These are phyloP conservation scores for Ploettnerulaceae sp. DNA, from an alignment of 2,329 filamentous ascomycete genomes.

Conservation along the genomic window DNA sequence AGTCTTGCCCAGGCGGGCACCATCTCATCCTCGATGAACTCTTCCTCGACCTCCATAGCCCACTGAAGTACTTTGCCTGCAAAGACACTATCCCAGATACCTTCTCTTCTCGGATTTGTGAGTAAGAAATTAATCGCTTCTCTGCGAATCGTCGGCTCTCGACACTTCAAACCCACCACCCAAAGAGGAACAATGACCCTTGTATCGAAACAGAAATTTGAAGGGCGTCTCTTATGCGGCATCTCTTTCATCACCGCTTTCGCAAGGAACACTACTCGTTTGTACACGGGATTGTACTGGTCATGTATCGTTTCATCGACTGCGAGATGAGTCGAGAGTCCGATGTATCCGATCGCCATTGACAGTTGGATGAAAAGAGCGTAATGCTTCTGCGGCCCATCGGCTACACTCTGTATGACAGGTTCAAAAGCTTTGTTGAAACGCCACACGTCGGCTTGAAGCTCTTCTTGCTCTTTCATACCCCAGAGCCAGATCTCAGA, in stretches of 20 bases:
- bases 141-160: conserved; percentile 50
- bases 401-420: conserved; percentile 5
- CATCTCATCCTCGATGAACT: conserved; percentile 12
- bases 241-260: conserved; percentile 15
- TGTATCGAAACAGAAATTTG: conserved; percentile 53
- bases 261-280: conserved; percentile 14
- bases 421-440: conserved; percentile 17
- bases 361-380: conserved; percentile 15
- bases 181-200: conserved; percentile 61
- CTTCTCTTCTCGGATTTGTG: conserved; percentile 53
- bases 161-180: conserved; percentile 60
- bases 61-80: conserved; percentile 18
- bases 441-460: conserved; percentile 16
- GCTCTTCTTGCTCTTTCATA: conserved; percentile 17
- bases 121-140: conserved; percentile 56
- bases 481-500: conserved; percentile 17
- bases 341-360: conserved; percentile 16
- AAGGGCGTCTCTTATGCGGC: conserved; percentile 12
- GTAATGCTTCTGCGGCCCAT: conserved; percentile 14
- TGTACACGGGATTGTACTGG: conserved; percentile 17
- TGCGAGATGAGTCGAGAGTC: conserved; percentile 12
- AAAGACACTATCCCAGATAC: conserved; percentile 46
- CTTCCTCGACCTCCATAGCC: conserved; percentile 20
- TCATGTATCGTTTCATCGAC: conserved; percentile 20
- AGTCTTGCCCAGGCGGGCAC: conserved; percentile 21